Evolutionary conservation across 192 early-diverging fungal genomes (phyloP).

Genomic region (Allomyces javanicus): DNA sequence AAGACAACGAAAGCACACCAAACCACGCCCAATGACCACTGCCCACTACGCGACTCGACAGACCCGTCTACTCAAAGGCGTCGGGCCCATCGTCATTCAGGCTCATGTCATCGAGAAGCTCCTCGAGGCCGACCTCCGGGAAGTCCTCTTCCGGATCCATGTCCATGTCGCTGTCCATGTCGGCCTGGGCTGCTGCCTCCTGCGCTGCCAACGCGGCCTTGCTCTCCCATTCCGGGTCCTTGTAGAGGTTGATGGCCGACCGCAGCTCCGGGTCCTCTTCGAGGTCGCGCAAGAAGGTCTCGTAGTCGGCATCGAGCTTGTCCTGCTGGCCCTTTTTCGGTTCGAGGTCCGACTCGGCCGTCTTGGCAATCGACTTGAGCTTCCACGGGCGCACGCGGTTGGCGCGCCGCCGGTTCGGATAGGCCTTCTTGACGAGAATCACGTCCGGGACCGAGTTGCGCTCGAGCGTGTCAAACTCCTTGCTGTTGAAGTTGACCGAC

Average conservation of each 20-base stretch:
- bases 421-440: slow-evolving; percentile 78
- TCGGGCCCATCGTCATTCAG: slow-evolving; percentile 27
- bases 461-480: slow-evolving; percentile 51
- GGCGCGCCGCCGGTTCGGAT: slow-evolving; percentile 73
- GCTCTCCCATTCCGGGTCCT: slow-evolving; percentile 19
- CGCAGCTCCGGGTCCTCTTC: slow-evolving; percentile 96
- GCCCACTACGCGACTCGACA: too few relatives aligned
- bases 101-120: slow-evolving; percentile 80
- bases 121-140: slow-evolving; percentile 81
- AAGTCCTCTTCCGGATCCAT: slow-evolving; percentile 73
- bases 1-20: too few relatives aligned
- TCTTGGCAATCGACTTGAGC: slow-evolving; percentile 69
- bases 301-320: slow-evolving; percentile 70
- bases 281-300: slow-evolving; percentile 89
- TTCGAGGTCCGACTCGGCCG: slow-evolving; percentile 60
- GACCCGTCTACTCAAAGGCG: too few relatives aligned
- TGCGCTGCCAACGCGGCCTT: slow-evolving; percentile 7
- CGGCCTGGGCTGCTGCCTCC: slow-evolving; percentile 9
- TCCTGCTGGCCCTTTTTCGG: slow-evolving; percentile 56
- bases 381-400: slow-evolving; percentile 74
- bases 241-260: slow-evolving; percentile 86
- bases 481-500: slow-evolving; percentile 80
- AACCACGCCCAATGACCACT: too few relatives aligned
- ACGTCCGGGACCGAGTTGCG: slow-evolving; percentile 57
- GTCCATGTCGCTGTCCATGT: slow-evolving; percentile 26